phyloP scores from a whole-genome alignment of 2,329 filamentous ascomycete species.

The Ascochyta clinopodiicola region DNA sequence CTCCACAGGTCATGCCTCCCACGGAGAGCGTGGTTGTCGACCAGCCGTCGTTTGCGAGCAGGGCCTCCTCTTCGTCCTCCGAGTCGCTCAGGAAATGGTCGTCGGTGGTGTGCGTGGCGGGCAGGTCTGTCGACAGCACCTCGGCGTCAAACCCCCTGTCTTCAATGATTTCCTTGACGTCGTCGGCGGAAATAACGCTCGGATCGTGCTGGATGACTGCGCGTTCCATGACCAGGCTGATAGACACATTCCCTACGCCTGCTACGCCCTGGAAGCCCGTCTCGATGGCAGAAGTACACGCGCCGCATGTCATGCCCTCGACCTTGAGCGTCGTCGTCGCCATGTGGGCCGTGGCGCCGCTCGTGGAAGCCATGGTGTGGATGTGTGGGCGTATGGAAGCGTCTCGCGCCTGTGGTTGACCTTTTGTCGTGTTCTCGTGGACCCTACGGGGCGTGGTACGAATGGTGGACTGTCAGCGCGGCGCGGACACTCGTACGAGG shows the following conservation, averaged over 20 bases:
- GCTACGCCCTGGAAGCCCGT: slow-evolving; percentile 82
- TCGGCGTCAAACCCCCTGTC: slow-evolving; percentile 91
- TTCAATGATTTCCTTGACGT: slow-evolving; percentile 85
- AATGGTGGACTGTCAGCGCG: slow-evolving; percentile 22
- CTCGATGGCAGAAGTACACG: slow-evolving; percentile 95
- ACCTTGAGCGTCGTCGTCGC: slow-evolving; percentile 91
- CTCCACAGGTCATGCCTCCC: slow-evolving; percentile 90
- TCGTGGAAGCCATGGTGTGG: slow-evolving; percentile 17
- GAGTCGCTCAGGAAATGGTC: slow-evolving; percentile 48
- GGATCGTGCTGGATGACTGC: slow-evolving; percentile 94
- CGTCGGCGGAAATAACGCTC: slow-evolving; percentile 72
- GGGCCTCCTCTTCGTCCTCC: slow-evolving; percentile 40
- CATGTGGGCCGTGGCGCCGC: slow-evolving; percentile 62
- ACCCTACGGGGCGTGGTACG: slow-evolving; percentile 14
- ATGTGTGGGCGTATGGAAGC: slow-evolving; percentile 23
- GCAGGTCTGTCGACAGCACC: slow-evolving; percentile 81
- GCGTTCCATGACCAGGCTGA: slow-evolving; percentile 93
- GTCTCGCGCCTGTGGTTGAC: slow-evolving; percentile 6
- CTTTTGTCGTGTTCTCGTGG: slow-evolving; percentile 9
- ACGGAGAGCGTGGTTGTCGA: slow-evolving; percentile 75
- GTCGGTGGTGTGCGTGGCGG: slow-evolving; percentile 54
- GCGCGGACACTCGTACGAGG: slow-evolving; percentile 23
- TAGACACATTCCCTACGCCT: slow-evolving; percentile 84
- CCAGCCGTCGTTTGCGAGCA: slow-evolving; percentile 47
- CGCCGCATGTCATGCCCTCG: slow-evolving; percentile 86